Percentiles rank a stretch among this genome's conserved stretches.
Conservation (phyloP, 257 asterid genomes). For the Vinca minor region DNA sequence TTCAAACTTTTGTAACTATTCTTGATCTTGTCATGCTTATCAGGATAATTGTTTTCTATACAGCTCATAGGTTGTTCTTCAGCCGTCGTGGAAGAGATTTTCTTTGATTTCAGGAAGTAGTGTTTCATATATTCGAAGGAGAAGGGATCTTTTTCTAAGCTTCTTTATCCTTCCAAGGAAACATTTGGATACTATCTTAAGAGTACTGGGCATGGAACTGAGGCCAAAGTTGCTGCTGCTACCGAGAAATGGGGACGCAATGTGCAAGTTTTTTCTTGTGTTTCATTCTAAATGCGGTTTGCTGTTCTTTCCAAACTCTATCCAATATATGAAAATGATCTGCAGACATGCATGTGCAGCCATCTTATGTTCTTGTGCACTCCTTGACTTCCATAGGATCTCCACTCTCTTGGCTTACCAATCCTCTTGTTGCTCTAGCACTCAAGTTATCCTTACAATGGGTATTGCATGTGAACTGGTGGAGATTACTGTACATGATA, state of each 20-base stretch:
- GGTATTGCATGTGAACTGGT: background rate
- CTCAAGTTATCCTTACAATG: background rate
- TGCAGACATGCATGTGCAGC: background rate
- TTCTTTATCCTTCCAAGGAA: slow-evolving; percentile 90
- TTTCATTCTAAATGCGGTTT: background rate
- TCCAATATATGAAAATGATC: slow-evolving; percentile 12
- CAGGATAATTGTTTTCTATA: slow-evolving; percentile 17
- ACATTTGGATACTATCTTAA: slow-evolving; percentile 77
- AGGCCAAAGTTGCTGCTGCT: slow-evolving; percentile 69
- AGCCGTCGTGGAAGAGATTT: slow-evolving; percentile 60
- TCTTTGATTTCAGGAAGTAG: slow-evolving; percentile 94
- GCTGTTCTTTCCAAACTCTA: background rate
- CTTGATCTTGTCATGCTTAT: slow-evolving; percentile 4
- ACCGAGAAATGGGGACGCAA: slow-evolving; percentile 97
- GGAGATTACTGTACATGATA: background rate
- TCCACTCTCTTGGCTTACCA: background rate
- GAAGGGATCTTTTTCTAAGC: slow-evolving; percentile 63
- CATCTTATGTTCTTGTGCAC: background rate
- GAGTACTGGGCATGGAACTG: slow-evolving; percentile 90
- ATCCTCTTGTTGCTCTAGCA: background rate
- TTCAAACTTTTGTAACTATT: background rate
- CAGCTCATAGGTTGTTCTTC: slow-evolving; percentile 60
- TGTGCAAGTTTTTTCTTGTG: slow-evolving; percentile 52
- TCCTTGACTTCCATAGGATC: slow-evolving; percentile 1
- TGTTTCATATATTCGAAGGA: slow-evolving; percentile 70